Evolutionary conservation across 169 alveolate genomes (phyloP), one percentile per base, ranked within the genome.

Genomic region (Plasmodium malariae): DNA sequence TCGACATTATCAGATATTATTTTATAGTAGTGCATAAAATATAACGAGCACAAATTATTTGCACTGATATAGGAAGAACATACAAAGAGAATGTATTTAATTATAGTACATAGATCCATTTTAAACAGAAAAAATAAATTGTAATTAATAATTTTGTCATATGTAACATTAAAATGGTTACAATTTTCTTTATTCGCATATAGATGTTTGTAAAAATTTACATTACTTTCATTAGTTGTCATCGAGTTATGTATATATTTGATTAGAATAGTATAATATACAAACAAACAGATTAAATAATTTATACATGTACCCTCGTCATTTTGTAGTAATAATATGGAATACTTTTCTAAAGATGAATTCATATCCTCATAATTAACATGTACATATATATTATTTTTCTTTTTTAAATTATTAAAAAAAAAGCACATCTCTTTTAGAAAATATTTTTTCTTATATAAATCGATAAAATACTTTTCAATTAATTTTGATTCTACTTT

Each of bases 231-330:
- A 48, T 4, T 14, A 3, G 12, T 45, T 2, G 17, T 65, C 11
- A 80, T 7, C 3, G 90, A 48, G 26, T 43, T 36, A n/a, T 80
- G 14, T 26, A 80, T 55, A 65, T 48, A 11, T 3, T 48, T 80
- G 12, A 80, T 80, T 34, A 80, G 26, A 1, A 80, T 65, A 5
- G 30, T 43, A 1, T 80, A 67, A 34, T 30, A 80, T 3, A 80
- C 34, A n/a, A 80, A 80, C 49, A 80, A 80, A 80, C 48, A 80
- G 65, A 80, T 49, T 40, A 80, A 51, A 80, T 80, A 80, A 65
- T 80, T 80, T 19, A 80, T 63, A 21, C 43, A 24, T 28, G 32
- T 19, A 1, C 36, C 19, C 12, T 80, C 83, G 7, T 80, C 90
- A 80, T 80, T 80, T 19, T 80, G 37, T 49, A 80, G n/a, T 37